A percentile compares a stretch with the other conserved stretches of the same genome.
Evolutionary conservation across 768 basidiomycete genomes (phyloP).

Genomic region (Lyophyllum atratum): DNA sequence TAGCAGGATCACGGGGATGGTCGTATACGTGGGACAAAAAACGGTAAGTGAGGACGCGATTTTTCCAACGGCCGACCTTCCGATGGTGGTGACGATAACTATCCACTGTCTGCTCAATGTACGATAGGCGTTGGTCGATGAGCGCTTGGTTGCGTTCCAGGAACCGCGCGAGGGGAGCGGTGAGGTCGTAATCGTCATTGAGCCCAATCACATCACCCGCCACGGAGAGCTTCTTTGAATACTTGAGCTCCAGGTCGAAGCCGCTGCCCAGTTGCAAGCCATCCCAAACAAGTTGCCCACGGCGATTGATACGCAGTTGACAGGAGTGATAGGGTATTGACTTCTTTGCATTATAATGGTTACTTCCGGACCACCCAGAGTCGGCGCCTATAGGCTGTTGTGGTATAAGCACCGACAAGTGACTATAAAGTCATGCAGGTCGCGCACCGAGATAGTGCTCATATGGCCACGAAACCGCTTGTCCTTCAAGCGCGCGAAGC

Average conservation of each 20-base stretch:
- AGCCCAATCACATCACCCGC: slow-evolving; percentile 61
- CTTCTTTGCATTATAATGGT: slow-evolving; percentile 53
- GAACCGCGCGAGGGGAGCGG: slow-evolving; percentile 62
- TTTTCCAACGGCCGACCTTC: slow-evolving; percentile 54
- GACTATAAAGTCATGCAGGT: neutral
- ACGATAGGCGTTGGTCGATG: slow-evolving; percentile 42
- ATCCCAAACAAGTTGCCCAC: slow-evolving; percentile 52
- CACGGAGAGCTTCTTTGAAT: slow-evolving; percentile 50
- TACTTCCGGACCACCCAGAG: slow-evolving; percentile 42
- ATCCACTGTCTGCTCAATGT: slow-evolving; percentile 48
- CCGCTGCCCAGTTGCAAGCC: slow-evolving; percentile 66
- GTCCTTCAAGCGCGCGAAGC: slow-evolving; percentile 65
- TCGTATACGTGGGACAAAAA: slow-evolving; percentile 67
- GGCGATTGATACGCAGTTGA: slow-evolving; percentile 51
- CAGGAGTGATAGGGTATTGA: slow-evolving; percentile 47
- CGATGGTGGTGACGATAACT: slow-evolving; percentile 54
- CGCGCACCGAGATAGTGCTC: slow-evolving; percentile 52
- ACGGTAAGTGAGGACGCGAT: slow-evolving; percentile 54
- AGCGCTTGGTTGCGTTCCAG: slow-evolving; percentile 55
- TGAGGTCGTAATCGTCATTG: slow-evolving; percentile 65
- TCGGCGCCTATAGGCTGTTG: slow-evolving; percentile 49
- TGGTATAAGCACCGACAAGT: neutral
- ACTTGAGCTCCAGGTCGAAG: slow-evolving; percentile 61
- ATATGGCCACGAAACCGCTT: slow-evolving; percentile 64
- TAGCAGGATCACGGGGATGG: slow-evolving; percentile 45